A percentile compares a stretch with the other conserved stretches of the same genome.
Conservation (phyloP, 306 rosid genomes). For the Cucurbita maxima region DNA sequence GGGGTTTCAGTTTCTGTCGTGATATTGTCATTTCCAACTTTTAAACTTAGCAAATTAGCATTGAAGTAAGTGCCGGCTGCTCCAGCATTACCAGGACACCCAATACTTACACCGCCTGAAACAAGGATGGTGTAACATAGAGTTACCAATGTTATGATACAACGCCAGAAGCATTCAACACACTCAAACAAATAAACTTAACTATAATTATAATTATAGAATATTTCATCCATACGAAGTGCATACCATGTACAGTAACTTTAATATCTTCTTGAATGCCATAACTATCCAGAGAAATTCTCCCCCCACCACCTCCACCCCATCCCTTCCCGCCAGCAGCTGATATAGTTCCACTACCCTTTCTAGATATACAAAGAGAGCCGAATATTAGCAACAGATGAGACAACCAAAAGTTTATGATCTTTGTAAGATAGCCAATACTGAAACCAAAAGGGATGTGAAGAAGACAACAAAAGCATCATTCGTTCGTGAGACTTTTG, state of each 20-base stretch:
- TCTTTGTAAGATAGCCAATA: neutral
- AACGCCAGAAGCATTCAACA: neutral
- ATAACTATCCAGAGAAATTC: slow-evolving; percentile 91
- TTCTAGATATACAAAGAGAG: slow-evolving; percentile 32
- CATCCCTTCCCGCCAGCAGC: slow-evolving; percentile 95
- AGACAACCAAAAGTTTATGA: neutral
- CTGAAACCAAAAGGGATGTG: neutral
- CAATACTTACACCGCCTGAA: slow-evolving; percentile 84
- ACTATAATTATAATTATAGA: neutral
- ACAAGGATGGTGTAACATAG: slow-evolving; percentile 9
- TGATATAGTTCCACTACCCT: slow-evolving; percentile 80
- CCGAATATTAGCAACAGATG: neutral
- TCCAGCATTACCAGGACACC: slow-evolving; percentile 88
- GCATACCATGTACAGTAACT: slow-evolving; percentile 74
- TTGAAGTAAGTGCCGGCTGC: slow-evolving; percentile 98
- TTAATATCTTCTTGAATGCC: slow-evolving; percentile 88
- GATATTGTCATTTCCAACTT: slow-evolving; percentile 84
- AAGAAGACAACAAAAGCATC: neutral
- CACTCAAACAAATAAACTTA: neutral
- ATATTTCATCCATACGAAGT: slow-evolving; percentile 2
- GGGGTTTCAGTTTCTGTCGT: slow-evolving; percentile 97
- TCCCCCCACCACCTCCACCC: slow-evolving; percentile 99
- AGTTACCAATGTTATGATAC: neutral
- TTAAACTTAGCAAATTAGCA: slow-evolving; percentile 74
- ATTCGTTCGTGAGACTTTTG: neutral